Conservation (phyloP, 2,329 filamentous ascomycete genomes). For the Ophiostoma montium region DNA sequence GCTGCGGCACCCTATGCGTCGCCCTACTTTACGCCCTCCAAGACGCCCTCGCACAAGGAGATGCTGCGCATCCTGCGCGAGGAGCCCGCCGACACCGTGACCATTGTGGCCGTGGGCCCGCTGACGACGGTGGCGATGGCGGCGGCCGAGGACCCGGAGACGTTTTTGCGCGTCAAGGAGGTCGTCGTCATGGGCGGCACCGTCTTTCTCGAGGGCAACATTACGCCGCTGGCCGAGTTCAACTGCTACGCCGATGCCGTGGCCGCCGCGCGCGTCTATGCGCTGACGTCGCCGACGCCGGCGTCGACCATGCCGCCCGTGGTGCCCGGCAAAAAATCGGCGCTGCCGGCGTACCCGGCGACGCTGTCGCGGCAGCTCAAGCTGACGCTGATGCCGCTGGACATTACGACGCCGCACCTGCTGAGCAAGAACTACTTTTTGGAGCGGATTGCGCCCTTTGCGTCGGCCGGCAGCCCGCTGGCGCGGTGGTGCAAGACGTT, state of each 20-base stretch:
- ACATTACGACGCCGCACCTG: conserved; percentile 60
- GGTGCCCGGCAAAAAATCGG: conserved; percentile 32
- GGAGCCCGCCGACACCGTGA: conserved; percentile 70
- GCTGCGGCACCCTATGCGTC: conserved; percentile 27
- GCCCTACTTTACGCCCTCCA: conserved; percentile 61
- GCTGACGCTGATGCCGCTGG: conserved; percentile 59
- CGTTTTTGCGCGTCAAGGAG: conserved; percentile 79
- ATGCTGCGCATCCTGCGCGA: conserved; percentile 77
- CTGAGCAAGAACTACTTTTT: conserved; percentile 48
- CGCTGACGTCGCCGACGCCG: conserved; percentile 60
- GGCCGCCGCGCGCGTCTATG: conserved; percentile 62
- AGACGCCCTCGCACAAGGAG: conserved; percentile 61
- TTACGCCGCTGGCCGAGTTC: conserved; percentile 79
- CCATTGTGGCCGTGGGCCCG: conserved; percentile 80
- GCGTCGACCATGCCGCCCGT: conserved; percentile 66
- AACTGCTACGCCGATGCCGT: conserved; percentile 84
- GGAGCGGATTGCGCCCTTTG: conserved; percentile 36
- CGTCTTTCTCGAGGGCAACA: conserved; percentile 66
- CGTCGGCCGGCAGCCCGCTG: conserved; percentile 53
- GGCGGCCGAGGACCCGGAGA: conserved; percentile 74
- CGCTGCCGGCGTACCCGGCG: conserved; percentile 47
- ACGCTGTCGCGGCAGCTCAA: conserved; percentile 49
- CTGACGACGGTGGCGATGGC: conserved; percentile 89
- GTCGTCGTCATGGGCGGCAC: conserved; percentile 92
- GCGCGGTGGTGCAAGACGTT: conserved; percentile 62